Base-by-base conservation (phyloP, 305 asterid species). In the Rubia tinctorum region DNA sequence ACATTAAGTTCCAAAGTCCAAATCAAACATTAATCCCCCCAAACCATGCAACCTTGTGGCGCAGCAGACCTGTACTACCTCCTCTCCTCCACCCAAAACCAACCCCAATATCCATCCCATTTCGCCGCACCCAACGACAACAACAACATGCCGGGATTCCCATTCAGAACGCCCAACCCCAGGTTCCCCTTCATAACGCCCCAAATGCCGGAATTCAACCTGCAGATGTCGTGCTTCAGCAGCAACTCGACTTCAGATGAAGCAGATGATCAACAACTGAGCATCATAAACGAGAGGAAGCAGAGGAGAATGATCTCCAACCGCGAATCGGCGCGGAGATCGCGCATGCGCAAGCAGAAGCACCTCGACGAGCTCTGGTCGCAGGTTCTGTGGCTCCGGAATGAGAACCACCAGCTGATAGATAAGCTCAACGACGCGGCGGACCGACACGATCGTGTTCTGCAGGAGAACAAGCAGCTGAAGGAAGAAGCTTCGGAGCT, bases 351-450 rank as follows among this genome's bases (percentile, higher is more conserved):
- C 56, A 94, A 92, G 76, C 98, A 92, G 67, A 94, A 84, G 82
- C 99, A 94, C 76, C 76, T 94, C 66, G 97, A 90, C 43, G 99
- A 92, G 88, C 97, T 92, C 7, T 89, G 96, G 97, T 86, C 99
- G 6, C 99, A 90, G 80, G 96, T 94, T n/a, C 85, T 90, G 18
- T 88, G 93, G 88, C 93, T 94, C 42, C 80, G 95, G 6, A 87
- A 88, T 47, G 99, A 94, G 96, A 94, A 94, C 47, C 92, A 87
- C 62, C 91, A 84, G 60, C 93, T 94, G 68, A 53, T 86, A 2
- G 92, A 89, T 39, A 88, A 88, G 75, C 83, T 94, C 70, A 87
- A 86, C 85, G 87, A 85, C n/a, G 84, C 73, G 2, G 76, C 95
- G 0, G 95, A 92, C 68, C 71, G 73, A 42, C 89, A 90, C 15